These are phyloP conservation scores for Pythium aphanidermatum DNA, from an alignment of 352 stramenopile species.

Conservation along the genomic window DNA sequence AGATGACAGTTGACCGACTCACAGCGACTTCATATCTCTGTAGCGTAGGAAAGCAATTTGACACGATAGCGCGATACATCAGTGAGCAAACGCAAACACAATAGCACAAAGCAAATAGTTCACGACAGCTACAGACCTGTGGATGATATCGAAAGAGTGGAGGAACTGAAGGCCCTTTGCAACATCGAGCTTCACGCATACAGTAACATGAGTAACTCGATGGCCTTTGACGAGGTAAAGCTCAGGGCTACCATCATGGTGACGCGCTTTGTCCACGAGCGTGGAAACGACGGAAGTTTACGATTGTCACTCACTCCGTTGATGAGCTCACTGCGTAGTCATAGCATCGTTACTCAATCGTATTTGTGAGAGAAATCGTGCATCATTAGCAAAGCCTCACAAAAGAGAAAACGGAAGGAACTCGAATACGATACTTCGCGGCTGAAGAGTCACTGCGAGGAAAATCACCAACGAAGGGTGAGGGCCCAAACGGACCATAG, in stretches of 20 bases:
- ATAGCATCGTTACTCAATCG: neutral
- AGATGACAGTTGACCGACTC: constrained; percentile 11
- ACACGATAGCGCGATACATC: neutral
- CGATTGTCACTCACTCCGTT: constrained; percentile 56
- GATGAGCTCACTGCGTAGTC: constrained; percentile 50
- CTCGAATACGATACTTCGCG: constrained; percentile 64
- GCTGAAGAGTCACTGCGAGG: constrained; percentile 49
- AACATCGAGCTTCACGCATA: constrained; percentile 50
- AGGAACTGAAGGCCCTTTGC: constrained; percentile 67
- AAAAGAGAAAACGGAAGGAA: constrained; percentile 77
- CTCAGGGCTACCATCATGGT: constrained; percentile 85
- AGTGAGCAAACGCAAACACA: neutral
- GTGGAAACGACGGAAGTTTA: constrained; percentile 53
- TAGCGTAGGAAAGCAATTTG: neutral
- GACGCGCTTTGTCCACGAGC: constrained; percentile 72
- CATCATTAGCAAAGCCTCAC: constrained; percentile 23
- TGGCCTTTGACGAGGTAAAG: no score
- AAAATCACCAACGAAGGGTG: constrained; percentile 71
- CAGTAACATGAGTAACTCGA: no score
- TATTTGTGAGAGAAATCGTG: no score
- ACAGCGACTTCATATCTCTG: constrained; percentile 80
- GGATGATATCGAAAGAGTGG: constrained; percentile 78
- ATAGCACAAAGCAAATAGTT: neutral
- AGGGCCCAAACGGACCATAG: constrained; percentile 53
- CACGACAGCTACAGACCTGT: constrained; percentile 36